Conservation (phyloP, 2,329 filamentous ascomycete species). For the Geosmithia putterillii region DNA sequence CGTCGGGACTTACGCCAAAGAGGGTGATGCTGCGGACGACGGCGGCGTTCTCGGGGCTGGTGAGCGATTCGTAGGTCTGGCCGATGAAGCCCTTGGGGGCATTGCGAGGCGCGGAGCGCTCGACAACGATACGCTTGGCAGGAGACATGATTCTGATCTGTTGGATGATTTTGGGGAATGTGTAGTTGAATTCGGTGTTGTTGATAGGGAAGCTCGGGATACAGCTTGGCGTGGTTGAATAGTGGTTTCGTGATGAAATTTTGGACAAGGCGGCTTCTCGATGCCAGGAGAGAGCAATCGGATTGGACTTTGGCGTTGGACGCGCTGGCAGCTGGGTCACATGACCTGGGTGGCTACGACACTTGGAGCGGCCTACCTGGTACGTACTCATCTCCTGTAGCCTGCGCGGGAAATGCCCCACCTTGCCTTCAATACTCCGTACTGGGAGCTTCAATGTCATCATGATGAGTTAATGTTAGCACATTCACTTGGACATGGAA, state of each 20-base stretch:
- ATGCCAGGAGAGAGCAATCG: not conserved
- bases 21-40: slow-evolving; percentile 55
- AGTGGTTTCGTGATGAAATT: not conserved
- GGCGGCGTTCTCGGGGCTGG: slow-evolving; percentile 54
- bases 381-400: too few species aligned
- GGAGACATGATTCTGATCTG: slow-evolving; percentile 43
- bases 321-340: not conserved
- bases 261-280: not conserved
- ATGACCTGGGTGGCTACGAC: not conserved
- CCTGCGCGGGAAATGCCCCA: too few species aligned
- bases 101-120: slow-evolving; percentile 27
- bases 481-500: too few species aligned
- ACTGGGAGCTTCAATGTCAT: too few species aligned
- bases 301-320: not conserved
- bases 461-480: too few species aligned
- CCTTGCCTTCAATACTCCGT: too few species aligned
- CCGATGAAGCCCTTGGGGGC: slow-evolving; percentile 39
- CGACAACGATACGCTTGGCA: slow-evolving; percentile 46
- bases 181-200: not conserved
- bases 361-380: too few species aligned
- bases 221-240: not conserved
- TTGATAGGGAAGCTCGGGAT: not conserved
- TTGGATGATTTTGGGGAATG: not conserved
- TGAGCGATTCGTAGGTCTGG: slow-evolving; percentile 49
- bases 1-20: slow-evolving; percentile 57